Evolutionary conservation across 139 green algal genomes (phyloP).

Genomic region (Pseudopediastrum boryanum): DNA sequence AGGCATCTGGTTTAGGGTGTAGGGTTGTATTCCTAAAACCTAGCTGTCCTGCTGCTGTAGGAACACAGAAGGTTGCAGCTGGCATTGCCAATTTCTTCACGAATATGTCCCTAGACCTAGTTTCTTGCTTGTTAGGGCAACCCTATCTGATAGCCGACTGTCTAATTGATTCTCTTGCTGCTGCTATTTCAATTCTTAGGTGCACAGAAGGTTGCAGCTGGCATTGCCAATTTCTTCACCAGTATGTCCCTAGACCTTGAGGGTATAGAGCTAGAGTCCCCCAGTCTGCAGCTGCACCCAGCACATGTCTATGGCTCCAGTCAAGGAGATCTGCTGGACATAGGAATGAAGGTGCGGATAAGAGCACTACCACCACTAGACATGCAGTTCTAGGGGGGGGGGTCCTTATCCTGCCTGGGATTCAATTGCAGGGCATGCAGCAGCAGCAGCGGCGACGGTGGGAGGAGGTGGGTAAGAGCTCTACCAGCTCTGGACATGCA

Average conservation of each 20-base stretch:
- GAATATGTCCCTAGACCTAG: slow-evolving; percentile 25
- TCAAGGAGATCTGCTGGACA: slow-evolving; percentile 25
- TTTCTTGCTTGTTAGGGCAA: too few species aligned
- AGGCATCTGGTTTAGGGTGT: too few species aligned
- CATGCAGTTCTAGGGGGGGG: slow-evolving; percentile 47
- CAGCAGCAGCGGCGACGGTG: too few species aligned
- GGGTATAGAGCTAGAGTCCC: slow-evolving; percentile 28
- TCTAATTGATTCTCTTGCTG: too few species aligned
- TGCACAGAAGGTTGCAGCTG: slow-evolving; percentile 23
- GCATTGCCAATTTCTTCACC: slow-evolving; percentile 34
- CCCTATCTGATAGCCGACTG: too few species aligned
- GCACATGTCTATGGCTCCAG: neutral
- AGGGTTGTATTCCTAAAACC: too few species aligned
- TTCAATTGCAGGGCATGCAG: too few species aligned
- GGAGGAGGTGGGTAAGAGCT: too few species aligned
- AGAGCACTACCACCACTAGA: slow-evolving; percentile 27
- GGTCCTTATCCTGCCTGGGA: too few species aligned
- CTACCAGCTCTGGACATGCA: too few species aligned
- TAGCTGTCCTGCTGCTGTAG: too few species aligned
- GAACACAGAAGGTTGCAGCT: slow-evolving; percentile 20
- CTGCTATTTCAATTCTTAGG: neutral
- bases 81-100: slow-evolving; percentile 36
- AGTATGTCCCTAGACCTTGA: slow-evolving; percentile 26
- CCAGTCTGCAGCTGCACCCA: slow-evolving; percentile 13
- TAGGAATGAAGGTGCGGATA: slow-evolving; percentile 27